Evolutionary conservation across 306 rosid genomes (phyloP).

Genomic region (Cyamopsis tetragonoloba): DNA sequence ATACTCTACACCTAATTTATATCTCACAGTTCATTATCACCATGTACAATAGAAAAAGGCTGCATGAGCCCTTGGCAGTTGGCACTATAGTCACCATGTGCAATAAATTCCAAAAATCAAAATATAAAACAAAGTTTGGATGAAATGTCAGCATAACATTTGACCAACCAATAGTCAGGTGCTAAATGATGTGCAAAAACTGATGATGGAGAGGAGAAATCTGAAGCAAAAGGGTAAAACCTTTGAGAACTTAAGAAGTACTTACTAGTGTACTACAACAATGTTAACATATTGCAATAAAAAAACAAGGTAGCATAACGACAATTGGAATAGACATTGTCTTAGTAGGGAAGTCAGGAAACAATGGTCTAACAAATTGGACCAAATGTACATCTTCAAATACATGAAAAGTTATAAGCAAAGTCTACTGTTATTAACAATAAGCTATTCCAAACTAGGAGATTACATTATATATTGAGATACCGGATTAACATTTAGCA

Average conservation of each 20-base stretch:
- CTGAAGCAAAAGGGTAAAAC: background rate
- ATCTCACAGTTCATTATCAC: background rate
- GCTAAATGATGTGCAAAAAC: background rate
- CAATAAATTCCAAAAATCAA: background rate
- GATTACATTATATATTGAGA: background rate
- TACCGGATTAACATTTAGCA: background rate
- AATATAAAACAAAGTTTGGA: background rate
- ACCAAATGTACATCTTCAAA: background rate
- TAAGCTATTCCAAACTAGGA: background rate
- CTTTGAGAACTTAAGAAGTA: too few relatives aligned
- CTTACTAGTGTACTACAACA: too few relatives aligned
- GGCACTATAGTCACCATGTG: background rate
- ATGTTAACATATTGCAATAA: too few relatives aligned
- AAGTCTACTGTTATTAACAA: background rate
- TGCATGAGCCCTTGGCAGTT: background rate
- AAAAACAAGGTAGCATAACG: background rate
- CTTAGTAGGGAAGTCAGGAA: background rate
- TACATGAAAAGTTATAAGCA: constrained; percentile 16
- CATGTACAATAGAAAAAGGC: background rate
- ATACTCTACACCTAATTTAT: background rate
- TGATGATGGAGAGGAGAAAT: background rate
- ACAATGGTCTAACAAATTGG: background rate
- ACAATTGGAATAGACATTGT: background rate
- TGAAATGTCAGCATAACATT: background rate
- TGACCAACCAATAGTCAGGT: background rate